Percentiles rank a stretch among this genome's conserved stretches.
These are phyloP conservation scores for Nowakowskiella sp. DNA, from an alignment of 192 early-diverging fungal species.

Conservation along the genomic window DNA sequence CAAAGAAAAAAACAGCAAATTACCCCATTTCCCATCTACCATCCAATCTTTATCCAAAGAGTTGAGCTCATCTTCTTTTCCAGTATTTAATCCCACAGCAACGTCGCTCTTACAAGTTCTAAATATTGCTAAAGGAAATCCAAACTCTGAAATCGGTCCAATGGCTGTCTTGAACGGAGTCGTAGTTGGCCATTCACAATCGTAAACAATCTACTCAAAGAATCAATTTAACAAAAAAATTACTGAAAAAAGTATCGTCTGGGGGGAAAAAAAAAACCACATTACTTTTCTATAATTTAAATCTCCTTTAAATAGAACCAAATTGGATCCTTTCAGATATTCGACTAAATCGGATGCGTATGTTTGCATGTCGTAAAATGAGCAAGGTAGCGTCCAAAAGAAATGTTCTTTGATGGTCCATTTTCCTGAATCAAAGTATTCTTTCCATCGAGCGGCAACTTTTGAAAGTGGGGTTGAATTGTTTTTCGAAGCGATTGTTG, in stretches of 20 bases:
- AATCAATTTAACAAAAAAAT: background rate
- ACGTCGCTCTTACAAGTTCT: conserved; percentile 86
- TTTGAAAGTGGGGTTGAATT: conserved; percentile 38
- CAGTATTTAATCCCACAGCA: conserved; percentile 57
- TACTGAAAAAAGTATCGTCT: background rate
- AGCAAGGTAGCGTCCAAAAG: conserved; percentile 82
- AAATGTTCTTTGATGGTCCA: conserved; percentile 64
- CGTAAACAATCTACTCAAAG: conserved; percentile 75
- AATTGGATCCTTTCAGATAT: conserved; percentile 41
- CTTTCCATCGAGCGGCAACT: conserved; percentile 47
- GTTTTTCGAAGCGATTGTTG: conserved; percentile 20
- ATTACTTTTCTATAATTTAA: conserved; percentile 84
- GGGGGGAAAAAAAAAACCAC: too few species aligned
- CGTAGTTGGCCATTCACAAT: conserved; percentile 73
- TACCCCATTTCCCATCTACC: conserved; percentile 41
- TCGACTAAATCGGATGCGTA: conserved; percentile 57
- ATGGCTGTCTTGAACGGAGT: conserved; percentile 80
- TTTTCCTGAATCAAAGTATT: conserved; percentile 48
- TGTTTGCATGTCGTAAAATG: conserved; percentile 70
- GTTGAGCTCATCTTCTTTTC: conserved; percentile 47
- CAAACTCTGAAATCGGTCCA: conserved; percentile 50
- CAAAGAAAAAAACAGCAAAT: too few species aligned
- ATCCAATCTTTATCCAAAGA: conserved; percentile 36
- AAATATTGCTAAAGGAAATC: conserved; percentile 58
- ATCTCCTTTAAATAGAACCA: conserved; percentile 93